Base-by-base conservation (phyloP, 2,329 filamentous ascomycete species). In the Dothiorella sarmentorum region DNA sequence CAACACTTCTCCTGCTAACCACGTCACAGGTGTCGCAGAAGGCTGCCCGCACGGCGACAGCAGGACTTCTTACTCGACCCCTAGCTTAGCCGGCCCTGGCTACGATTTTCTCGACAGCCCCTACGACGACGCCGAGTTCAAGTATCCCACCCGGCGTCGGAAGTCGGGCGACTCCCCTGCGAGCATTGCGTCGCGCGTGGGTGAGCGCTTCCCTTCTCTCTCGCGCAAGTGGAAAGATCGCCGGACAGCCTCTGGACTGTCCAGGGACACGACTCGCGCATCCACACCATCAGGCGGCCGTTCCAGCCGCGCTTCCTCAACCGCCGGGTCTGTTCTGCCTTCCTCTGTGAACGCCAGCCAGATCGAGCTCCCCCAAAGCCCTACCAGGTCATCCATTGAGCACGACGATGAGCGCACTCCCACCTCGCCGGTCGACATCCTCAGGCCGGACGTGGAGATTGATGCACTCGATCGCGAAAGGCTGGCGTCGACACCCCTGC, bases 251-350 rank as follows among this genome's bases (percentile, higher is more conserved):
- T 69, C 66, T 11, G 63, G 72, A 7, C 38, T 52, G 7, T 52
- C 57, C 13, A 29, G 47, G 17, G 57, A 59, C 24, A 59, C 38
- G 15, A 44, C 45, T 18, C 57, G 57, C 47, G 38, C 37, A 22
- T 52, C 57, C 37, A 72, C 71, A 9, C 71, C 71, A 27, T 88
- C 86, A 2, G 79, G 82, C 49, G 82, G 85, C 7, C 81, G 86
- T 2, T 93, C 90, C 2, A 89, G 90, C 65, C 84, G 89, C 56
- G 89, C 90, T 1, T 91, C 90, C 1, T 92, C 88, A n/a, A 78
- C 89, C 56, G 90, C 89, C 10, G 81, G 82, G 31, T 83, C 84
- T 1, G 76, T 78, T 3, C n/a, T 59, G 9, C 42, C 42, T 9
- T 15, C 61, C 79, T 69, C 61, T 55, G 79, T 66, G 74, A 78